Conservation (phyloP, 208 protist species). For the Trypanosoma lewisi region DNA sequence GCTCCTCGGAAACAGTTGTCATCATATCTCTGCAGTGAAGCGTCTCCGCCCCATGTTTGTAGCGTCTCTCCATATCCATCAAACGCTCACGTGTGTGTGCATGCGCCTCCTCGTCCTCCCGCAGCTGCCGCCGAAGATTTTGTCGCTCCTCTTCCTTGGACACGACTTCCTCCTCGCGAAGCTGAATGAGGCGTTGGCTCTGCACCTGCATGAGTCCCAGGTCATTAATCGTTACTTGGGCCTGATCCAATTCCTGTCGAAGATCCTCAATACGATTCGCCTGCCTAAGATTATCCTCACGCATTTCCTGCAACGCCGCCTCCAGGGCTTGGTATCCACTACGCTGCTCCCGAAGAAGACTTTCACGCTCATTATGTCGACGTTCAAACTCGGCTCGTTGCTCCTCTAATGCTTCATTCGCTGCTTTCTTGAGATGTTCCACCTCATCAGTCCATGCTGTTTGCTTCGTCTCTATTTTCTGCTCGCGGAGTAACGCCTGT, state of each 20-base stretch:
- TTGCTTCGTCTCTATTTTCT: conserved; percentile 1
- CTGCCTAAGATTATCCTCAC: conserved; percentile 12
- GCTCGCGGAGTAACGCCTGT: conserved; percentile 5
- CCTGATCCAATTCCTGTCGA: conserved; percentile 20
- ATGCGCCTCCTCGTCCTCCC: conserved; percentile 38
- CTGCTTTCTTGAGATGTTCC: conserved; percentile 9
- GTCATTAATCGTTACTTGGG: conserved; percentile 9
- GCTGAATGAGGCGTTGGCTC: conserved; percentile 27
- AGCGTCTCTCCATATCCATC: background rate
- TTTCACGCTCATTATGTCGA: conserved; percentile 14
- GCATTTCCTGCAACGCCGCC: conserved; percentile 6
- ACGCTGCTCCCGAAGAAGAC: conserved; percentile 12
- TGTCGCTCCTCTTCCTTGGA: conserved; percentile 34
- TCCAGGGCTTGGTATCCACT: conserved; percentile 5
- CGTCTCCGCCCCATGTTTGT: conserved; percentile 10
- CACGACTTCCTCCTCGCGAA: conserved; percentile 30
- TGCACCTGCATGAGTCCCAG: conserved; percentile 24
- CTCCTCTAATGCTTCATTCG: conserved; percentile 15
- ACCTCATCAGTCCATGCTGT: conserved; percentile 14
- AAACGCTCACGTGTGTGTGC: conserved; percentile 21
- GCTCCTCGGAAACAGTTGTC: conserved; percentile 1
- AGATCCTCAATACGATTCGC: conserved; percentile 15
- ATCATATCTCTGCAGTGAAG: background rate
- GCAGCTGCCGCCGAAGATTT: conserved; percentile 27
- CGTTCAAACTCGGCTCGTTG: conserved; percentile 25